phyloP scores from a whole-genome alignment of 2,329 filamentous ascomycete genomes.

The Penicillium janthinellum region DNA sequence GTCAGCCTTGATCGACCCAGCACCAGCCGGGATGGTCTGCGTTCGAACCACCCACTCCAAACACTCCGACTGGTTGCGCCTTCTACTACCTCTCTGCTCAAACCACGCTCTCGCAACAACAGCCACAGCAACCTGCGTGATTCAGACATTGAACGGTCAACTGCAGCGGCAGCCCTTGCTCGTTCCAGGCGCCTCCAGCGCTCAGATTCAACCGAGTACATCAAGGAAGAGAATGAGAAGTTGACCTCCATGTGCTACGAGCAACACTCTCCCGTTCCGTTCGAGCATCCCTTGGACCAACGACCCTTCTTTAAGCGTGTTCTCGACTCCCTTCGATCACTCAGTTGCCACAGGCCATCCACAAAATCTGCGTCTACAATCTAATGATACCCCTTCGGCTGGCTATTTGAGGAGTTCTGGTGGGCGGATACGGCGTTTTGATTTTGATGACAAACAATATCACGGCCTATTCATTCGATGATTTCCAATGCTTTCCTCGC shows the following conservation, averaged over 20 bases:
- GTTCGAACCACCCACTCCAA: constrained; percentile 26
- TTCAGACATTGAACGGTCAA: constrained; percentile 38
- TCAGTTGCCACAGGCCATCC: constrained; percentile 25
- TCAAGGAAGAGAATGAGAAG: constrained; percentile 31
- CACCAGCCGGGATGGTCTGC: constrained; percentile 30
- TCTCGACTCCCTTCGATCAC: constrained; percentile 24
- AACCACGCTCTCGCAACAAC: constrained; percentile 29
- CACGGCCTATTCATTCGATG: constrained; percentile 11
- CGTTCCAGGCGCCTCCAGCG: constrained; percentile 37
- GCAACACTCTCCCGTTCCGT: constrained; percentile 28
- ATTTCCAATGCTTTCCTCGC: constrained; percentile 9
- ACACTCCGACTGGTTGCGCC: constrained; percentile 41
- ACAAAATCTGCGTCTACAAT: constrained; percentile 21
- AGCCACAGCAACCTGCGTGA: constrained; percentile 26
- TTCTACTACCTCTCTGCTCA: constrained; percentile 38
- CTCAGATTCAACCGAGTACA: constrained; percentile 31
- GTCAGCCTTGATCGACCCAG: constrained; percentile 27
- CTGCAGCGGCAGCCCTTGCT: constrained; percentile 41
- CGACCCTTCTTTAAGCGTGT: constrained; percentile 24
- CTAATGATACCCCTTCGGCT: constrained; percentile 9
- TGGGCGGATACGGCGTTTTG: constrained; percentile 14
- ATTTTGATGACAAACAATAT: neutral
- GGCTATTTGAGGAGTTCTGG: constrained; percentile 16
- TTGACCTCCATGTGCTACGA: constrained; percentile 36
- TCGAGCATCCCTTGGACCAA: constrained; percentile 21